Conservation (phyloP, 345 rosid species). For the Microcos paniculata region DNA sequence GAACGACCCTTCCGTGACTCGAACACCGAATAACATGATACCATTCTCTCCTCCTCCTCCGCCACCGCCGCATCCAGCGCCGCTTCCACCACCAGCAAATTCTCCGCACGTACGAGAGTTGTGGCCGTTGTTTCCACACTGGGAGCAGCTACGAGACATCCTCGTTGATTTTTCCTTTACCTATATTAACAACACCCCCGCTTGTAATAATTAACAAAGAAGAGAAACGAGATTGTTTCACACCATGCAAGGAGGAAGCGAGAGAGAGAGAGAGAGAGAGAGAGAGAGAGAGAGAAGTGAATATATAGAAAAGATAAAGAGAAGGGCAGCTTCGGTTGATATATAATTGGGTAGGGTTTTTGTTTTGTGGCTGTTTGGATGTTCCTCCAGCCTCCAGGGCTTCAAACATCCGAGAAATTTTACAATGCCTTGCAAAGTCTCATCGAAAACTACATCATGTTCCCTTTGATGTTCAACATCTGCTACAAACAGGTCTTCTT, state of each 20-base stretch:
- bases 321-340: slow-evolving; percentile 7
- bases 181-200: not conserved
- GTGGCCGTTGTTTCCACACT: slow-evolving; percentile 74
- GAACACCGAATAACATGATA: slow-evolving; percentile 74
- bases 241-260: slow-evolving; percentile 15
- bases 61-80: slow-evolving; percentile 4
- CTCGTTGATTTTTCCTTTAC: not conserved
- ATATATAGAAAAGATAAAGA: slow-evolving; percentile 12
- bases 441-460: slow-evolving; percentile 1
- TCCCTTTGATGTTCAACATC: not conserved
- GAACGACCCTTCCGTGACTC: slow-evolving; percentile 57
- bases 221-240: not conserved
- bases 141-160: slow-evolving; percentile 64
- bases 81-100: not conserved
- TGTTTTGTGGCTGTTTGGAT: not conserved
- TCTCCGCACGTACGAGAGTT: slow-evolving; percentile 55
- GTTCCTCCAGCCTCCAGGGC: not conserved
- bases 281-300: not conserved
- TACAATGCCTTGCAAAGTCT: not conserved
- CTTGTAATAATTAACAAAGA: not conserved
- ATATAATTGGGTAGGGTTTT: slow-evolving; percentile 10
- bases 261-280: not conserved
- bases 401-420: not conserved
- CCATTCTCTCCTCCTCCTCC: slow-evolving; percentile 37
- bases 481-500: not conserved